Percentiles rank a stretch among this genome's conserved stretches.
These are phyloP conservation scores for Emmonsia crescens DNA, from an alignment of 2,329 filamentous ascomycete species.

Conservation along the genomic window DNA sequence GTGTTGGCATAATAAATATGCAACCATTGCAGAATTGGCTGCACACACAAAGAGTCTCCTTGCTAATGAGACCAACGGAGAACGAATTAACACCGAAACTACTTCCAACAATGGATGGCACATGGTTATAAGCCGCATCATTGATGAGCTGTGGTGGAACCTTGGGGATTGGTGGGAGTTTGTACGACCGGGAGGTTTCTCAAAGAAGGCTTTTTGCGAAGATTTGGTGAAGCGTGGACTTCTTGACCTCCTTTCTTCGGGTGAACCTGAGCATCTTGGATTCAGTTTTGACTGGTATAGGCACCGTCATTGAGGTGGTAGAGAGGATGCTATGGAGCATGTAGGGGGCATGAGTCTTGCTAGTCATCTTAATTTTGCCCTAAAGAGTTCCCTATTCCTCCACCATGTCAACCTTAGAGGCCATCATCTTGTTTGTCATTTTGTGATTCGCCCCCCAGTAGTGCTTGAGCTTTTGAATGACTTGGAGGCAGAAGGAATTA, in stretches of 20 bases:
- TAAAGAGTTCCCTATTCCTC: no score
- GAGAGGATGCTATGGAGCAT: no score
- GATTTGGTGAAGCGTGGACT: constrained; percentile 18
- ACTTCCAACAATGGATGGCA: constrained; percentile 4
- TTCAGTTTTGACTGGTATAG: constrained; percentile 15
- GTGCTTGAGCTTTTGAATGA: no score
- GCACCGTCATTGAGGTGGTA: no score
- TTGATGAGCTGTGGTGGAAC: constrained; percentile 10
- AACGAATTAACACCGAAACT: constrained; percentile 5
- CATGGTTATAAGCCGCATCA: constrained; percentile 7
- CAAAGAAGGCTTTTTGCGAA: constrained; percentile 17
- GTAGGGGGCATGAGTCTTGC: no score
- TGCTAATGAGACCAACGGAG: not conserved
- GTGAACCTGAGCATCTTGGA: constrained; percentile 17
- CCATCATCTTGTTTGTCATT: no score
- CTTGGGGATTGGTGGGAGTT: constrained; percentile 6
- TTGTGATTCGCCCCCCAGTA: no score
- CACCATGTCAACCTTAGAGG: no score
- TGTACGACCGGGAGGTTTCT: constrained; percentile 7
- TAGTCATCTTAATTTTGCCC: no score
- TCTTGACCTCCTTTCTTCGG: constrained; percentile 17
- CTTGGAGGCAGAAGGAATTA: no score
- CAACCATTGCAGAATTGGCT: constrained; percentile 6
- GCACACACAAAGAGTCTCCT: constrained; percentile 5
- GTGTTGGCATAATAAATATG: constrained; percentile 10